These are phyloP conservation scores for Mycosphaerella arachidis DNA, from an alignment of 2,329 filamentous ascomycete genomes.

Conservation along the genomic window DNA sequence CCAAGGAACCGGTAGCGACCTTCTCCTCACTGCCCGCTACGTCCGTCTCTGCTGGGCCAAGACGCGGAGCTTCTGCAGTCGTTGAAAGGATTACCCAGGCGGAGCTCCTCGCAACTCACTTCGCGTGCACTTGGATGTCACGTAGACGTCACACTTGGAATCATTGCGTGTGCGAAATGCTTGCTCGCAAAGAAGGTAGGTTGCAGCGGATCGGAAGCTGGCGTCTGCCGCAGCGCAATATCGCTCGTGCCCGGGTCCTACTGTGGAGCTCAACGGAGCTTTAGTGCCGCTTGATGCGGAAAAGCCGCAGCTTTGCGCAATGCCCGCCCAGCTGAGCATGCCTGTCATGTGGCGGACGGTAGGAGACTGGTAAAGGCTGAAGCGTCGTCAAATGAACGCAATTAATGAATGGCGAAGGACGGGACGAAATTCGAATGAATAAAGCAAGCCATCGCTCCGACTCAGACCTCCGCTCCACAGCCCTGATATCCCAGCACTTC, in stretches of 20 bases:
- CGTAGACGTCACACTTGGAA: neutral
- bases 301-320: conserved; percentile 10
- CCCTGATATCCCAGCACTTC: neutral
- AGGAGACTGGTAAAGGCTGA: conserved; percentile 1
- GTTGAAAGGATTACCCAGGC: too few relatives aligned
- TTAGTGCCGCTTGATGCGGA: conserved; percentile 1
- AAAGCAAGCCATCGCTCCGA: neutral
- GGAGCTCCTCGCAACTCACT: too few relatives aligned
- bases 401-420: neutral
- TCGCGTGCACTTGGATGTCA: too few relatives aligned
- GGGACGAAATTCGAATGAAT: neutral
- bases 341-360: neutral
- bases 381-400: neutral
- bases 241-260: conserved; percentile 7
- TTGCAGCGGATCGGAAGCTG: conserved; percentile 10
- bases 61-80: neutral
- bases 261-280: conserved; percentile 1
- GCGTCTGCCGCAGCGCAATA: conserved; percentile 6
- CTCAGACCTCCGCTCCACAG: neutral
- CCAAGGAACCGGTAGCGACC: neutral
- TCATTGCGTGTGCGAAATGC: neutral
- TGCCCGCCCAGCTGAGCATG: neutral
- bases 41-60: neutral
- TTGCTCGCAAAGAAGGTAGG: conserved; percentile 7
- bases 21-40: neutral